Evolutionary conservation across 2,329 filamentous ascomycete genomes (phyloP), one percentile per base, ranked within the genome.

Genomic region (Trichoderma guizhouense): DNA sequence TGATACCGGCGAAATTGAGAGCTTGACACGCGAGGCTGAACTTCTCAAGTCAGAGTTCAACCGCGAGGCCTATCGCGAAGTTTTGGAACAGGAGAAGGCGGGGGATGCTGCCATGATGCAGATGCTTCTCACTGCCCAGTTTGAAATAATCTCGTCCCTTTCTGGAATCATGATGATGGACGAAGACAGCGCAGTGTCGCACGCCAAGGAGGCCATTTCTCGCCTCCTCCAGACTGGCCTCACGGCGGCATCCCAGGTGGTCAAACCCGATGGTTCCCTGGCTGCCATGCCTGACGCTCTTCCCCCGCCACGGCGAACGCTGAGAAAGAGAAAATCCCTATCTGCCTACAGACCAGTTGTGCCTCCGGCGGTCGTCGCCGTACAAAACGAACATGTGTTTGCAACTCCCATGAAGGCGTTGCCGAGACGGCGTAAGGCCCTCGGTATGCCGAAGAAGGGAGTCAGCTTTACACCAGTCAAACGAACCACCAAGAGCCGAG

Each of bases 121-220:
- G 81, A 88, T 93, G 64, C 87, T 99, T 69, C 88, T 98, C 12
- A 91, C 92, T 68, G 93, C 95, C 14, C 95, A 98, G 77, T 97
- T 99, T 76, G 95, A 98, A 77, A 95, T 95, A 2, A 88, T 98
- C 73, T 86, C 93, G 5, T 93, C 94, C 0, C 88, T 99, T 69
- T 90, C 92, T 69, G 92, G 93, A 75, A 93, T 96, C 28, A 88
- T 95, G 76, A 86, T 88, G 43, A 94, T 98, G 90, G 91, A 88
- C 72, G 93, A 97, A 79, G 89, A 92, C 39, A 92, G 97, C 73
- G 96, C 95, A 1, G 88, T 98, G 2, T 85, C 91, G 18, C 91
- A 93, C 71, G 96, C 95, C 30, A 94, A 92, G 79, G 86, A 86
- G 26, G 90, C 95, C 61, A 90, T 99, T 65, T 87, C 89, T 72